Evolutionary conservation across 1,284 basidiomycete species (phyloP), one percentile per base, ranked within the genome.

Genomic region (Cutaneotrichosporon cutaneum): DNA sequence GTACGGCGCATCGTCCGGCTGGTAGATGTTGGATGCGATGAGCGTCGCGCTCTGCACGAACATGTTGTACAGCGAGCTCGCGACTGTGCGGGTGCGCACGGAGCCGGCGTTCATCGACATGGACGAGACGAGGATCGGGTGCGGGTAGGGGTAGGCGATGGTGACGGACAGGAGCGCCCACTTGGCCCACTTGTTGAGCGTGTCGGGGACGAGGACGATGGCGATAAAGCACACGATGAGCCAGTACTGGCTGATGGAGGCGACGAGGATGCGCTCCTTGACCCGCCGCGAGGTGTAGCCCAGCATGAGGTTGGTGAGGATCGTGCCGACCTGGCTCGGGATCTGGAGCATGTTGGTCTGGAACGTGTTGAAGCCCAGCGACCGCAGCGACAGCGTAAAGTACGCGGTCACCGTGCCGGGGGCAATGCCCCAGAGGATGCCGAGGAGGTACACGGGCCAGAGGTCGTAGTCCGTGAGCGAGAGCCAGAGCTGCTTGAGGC

Each of bases 401-500:
- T 74, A 73, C 11, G 72, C 68, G n/a, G 57, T 47, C 30, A 76
- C 67, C 4, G 76, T 75, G 7, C 60, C 61, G 0, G 74, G 70
- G 0, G 72, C 58, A 13, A 66, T 66, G 24, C 55, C 59, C n/a
- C 50, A 32, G 5, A 53, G 54, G 13, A 64, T 18, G 32, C 77
- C 68, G 14, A 81, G 64, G 10, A 77, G 30, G 61, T 82, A 82
- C 11, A 81, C 56, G 0, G 80, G 80, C 73, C 73, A 80, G 5
- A 81, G 68, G 54, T 82, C 79, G 54, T 72, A 80, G 61, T 81
- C 80, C 8, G 60, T 64, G 2, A 81, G 30, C 0, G 73, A 69
- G 18, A 60, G 57, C 67, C 67, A 71, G 16, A 79, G 57, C 18
- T 71, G 63, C 2, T 42, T 56, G 21, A 70, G 24, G 2, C 62